Percentiles rank a stretch among this genome's conserved stretches.
phyloP scores from a whole-genome alignment of 495 filamentous ascomycete genomes.

The Ramalina intermedia region DNA sequence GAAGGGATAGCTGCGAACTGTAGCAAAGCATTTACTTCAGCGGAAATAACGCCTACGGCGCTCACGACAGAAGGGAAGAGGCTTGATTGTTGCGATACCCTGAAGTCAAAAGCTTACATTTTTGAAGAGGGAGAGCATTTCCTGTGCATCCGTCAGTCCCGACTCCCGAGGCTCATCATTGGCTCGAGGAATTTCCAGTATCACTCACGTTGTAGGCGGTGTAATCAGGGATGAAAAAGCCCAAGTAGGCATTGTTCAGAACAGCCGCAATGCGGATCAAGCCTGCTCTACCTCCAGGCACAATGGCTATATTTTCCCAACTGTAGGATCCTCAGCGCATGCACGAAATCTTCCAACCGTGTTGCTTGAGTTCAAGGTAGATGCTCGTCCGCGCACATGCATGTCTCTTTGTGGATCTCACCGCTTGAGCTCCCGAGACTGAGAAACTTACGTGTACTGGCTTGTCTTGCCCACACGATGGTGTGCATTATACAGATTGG shows the following conservation, averaged over 20 bases:
- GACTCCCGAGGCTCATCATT: background rate
- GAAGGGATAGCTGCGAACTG: slow-evolving; percentile 84
- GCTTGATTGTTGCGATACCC: background rate
- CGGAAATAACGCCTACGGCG: background rate
- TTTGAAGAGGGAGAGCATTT: slow-evolving; percentile 87
- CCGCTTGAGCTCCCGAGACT: too few species aligned
- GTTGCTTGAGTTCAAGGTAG: too few species aligned
- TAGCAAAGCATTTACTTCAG: background rate
- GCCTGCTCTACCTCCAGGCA: slow-evolving; percentile 83
- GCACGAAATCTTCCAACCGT: too few species aligned
- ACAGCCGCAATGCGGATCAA: slow-evolving; percentile 91
- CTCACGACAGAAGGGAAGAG: slow-evolving; percentile 7
- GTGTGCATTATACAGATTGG: slow-evolving; percentile 81
- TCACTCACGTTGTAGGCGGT: slow-evolving; percentile 55
- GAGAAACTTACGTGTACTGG: slow-evolving; percentile 49
- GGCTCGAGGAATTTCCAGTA: background rate
- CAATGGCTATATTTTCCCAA: slow-evolving; percentile 97
- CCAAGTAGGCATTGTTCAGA: slow-evolving; percentile 78
- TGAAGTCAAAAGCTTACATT: slow-evolving; percentile 37
- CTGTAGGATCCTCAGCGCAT: background rate
- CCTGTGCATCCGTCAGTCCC: slow-evolving; percentile 17
- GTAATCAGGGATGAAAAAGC: slow-evolving; percentile 33
- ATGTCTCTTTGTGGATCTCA: too few species aligned
- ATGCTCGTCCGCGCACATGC: too few species aligned
- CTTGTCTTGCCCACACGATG: slow-evolving; percentile 78